phyloP scores from a whole-genome alignment of 2,329 filamentous ascomycete genomes.

The Pestalotiopsis fici region DNA sequence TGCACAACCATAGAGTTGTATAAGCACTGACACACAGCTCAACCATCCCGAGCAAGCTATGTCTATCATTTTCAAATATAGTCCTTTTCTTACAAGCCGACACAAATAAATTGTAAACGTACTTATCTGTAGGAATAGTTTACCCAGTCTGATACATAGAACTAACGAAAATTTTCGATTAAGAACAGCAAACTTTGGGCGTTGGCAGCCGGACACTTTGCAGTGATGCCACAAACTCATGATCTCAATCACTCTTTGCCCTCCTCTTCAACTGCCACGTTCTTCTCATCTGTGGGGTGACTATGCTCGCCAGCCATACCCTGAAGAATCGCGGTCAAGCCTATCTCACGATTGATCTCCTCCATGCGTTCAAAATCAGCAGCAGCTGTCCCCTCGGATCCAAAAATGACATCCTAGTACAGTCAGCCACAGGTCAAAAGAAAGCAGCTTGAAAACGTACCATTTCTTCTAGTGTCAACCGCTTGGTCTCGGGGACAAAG shows the following conservation, averaged over 20 bases:
- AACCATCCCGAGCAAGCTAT: no score
- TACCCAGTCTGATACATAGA: no score
- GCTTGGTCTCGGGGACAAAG: slow-evolving; percentile 66
- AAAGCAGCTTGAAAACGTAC: slow-evolving; percentile 29
- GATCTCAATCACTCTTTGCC: neutral
- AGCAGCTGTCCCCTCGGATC: slow-evolving; percentile 64
- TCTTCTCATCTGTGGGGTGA: slow-evolving; percentile 24
- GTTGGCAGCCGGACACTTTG: no score
- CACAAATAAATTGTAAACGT: no score
- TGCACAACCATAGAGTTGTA: no score
- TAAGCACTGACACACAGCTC: no score
- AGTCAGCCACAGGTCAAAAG: neutral
- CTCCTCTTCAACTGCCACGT: slow-evolving; percentile 15
- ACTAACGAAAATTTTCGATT: no score
- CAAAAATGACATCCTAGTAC: slow-evolving; percentile 64
- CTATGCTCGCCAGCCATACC: slow-evolving; percentile 20
- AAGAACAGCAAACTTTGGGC: no score
- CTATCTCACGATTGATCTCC: slow-evolving; percentile 72
- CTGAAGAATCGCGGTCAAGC: slow-evolving; percentile 48
- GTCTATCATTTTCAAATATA: no score
- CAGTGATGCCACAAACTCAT: no score
- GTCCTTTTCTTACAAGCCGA: no score
- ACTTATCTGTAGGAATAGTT: no score
- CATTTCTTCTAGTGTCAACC: slow-evolving; percentile 66
- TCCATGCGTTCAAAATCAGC: slow-evolving; percentile 71